These are phyloP conservation scores for Williopsis jadinii DNA, from an alignment of 1,139 yeast genomes.

Conservation along the genomic window DNA sequence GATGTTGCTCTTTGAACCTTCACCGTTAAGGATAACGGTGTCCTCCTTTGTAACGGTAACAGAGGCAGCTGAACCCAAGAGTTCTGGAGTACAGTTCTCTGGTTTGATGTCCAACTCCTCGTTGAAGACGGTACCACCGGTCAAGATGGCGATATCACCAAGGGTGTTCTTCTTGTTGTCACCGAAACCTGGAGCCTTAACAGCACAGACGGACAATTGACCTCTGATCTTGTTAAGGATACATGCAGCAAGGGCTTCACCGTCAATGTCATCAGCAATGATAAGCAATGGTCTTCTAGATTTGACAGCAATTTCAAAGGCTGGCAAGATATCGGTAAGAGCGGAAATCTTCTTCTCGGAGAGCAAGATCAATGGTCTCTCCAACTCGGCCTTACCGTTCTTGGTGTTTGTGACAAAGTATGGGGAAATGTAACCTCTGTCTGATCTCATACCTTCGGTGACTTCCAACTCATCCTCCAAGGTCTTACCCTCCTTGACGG, in stretches of 20 bases:
- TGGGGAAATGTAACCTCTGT: constrained; percentile 97
- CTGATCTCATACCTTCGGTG: constrained; percentile 99
- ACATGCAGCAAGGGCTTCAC: constrained; percentile 99
- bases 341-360: constrained; percentile 94
- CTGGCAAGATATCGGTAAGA: constrained; percentile 88
- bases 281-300: constrained; percentile 91
- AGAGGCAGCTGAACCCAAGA: constrained; percentile 90
- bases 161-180: constrained; percentile 98
- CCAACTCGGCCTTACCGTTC: constrained; percentile 95
- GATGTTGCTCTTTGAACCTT: constrained; percentile 85
- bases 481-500: constrained; percentile 96
- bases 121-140: constrained; percentile 98
- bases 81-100: constrained; percentile 88
- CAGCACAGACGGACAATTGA: constrained; percentile 97
- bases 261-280: constrained; percentile 95
- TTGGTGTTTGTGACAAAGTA: constrained; percentile 96
- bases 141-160: constrained; percentile 94
- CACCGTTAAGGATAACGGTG: constrained; percentile 92
- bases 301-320: constrained; percentile 92
- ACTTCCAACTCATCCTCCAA: constrained; percentile 95
- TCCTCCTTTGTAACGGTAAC: constrained; percentile 95
- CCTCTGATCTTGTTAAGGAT: constrained; percentile 97
- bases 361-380: constrained; percentile 83
- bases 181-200: constrained; percentile 99
- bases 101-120: constrained; percentile 98